phyloP scores from a whole-genome alignment of 768 basidiomycete species.

The Collybiopsis confluens region DNA sequence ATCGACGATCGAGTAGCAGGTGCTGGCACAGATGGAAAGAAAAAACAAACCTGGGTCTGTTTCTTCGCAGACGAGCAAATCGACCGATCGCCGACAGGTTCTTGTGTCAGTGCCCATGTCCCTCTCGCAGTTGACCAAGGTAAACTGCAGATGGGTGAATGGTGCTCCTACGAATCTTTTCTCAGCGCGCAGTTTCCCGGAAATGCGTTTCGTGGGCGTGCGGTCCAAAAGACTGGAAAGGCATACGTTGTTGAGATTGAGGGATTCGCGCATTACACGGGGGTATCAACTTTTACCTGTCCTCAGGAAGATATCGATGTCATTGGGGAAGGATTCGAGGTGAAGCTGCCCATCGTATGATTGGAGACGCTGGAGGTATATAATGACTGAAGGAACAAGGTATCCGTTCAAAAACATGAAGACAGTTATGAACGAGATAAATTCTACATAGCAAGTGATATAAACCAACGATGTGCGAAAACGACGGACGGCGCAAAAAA shows the following conservation, averaged over 20 bases:
- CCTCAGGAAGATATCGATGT: neutral
- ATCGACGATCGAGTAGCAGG: constrained; percentile 16
- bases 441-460: constrained; percentile 16
- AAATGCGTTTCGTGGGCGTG: constrained; percentile 22
- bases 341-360: neutral
- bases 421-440: too few relatives aligned
- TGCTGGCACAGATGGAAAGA: neutral
- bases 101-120: constrained; percentile 33
- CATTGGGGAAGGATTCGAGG: constrained; percentile 1
- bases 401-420: too few relatives aligned
- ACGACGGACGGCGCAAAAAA: too few relatives aligned
- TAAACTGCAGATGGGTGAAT: constrained; percentile 16
- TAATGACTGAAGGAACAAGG: too few relatives aligned
- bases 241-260: constrained; percentile 24
- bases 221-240: constrained; percentile 13
- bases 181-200: constrained; percentile 19
- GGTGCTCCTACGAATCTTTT: constrained; percentile 29
- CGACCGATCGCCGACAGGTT: constrained; percentile 36
- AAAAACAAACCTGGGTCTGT: constrained; percentile 24
- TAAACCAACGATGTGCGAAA: constrained; percentile 8
- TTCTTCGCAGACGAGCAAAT: constrained; percentile 37
- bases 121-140: constrained; percentile 31
- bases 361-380: too few relatives aligned
- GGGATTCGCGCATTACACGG: constrained; percentile 28
- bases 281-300: constrained; percentile 11